Base-by-base conservation (phyloP, 495 filamentous ascomycete species). In the Talaromyces liani region DNA sequence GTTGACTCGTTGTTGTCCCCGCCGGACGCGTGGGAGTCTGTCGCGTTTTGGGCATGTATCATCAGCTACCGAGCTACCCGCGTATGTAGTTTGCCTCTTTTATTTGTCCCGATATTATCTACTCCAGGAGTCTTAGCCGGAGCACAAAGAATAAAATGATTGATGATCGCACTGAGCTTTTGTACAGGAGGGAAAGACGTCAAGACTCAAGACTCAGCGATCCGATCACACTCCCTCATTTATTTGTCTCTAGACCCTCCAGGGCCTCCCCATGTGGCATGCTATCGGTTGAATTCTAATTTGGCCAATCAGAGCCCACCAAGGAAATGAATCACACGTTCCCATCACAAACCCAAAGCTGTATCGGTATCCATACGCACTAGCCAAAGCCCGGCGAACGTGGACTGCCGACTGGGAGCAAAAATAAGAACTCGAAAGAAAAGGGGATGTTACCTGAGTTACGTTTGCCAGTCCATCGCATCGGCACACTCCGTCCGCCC, bases 11-110 rank as follows among this genome's bases (percentile, higher is more conserved):
- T 39, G 34, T 9, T 39, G 34, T 9, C 9, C 6, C 45, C 18
- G 18, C 18, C 1, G 45, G 45, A 20, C 45, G 18, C 7, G 45
- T 49, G n/a, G 3, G 5, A 49, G 8, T 49, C 18, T 9, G 18
- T 49, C 45, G 45, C 54, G 54, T 31, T 25, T 56, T n/a, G 12
- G 54, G 54, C 24, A 56, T 56, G 54, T 56, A 31, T 56, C 54
- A 31, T 56, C 53, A 56, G 6, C 24, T 25, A 56, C 54, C 54
- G 54, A 27, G 24, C 54, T 31, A 25, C 29, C 54, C 54, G 24
- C 54, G 49, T 31, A 41, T 3, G 4, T 41, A 41, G 14, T 41
- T 5, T 27, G 53, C 53, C 53, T 16, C 20, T 22, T 55, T 54
- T 41, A 14, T 41, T 29, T 22, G 6, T 31, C 29, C 29, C 1